Base-by-base conservation (phyloP, 2,329 filamentous ascomycete species). In the Fusarium tanahbumbuense region DNA sequence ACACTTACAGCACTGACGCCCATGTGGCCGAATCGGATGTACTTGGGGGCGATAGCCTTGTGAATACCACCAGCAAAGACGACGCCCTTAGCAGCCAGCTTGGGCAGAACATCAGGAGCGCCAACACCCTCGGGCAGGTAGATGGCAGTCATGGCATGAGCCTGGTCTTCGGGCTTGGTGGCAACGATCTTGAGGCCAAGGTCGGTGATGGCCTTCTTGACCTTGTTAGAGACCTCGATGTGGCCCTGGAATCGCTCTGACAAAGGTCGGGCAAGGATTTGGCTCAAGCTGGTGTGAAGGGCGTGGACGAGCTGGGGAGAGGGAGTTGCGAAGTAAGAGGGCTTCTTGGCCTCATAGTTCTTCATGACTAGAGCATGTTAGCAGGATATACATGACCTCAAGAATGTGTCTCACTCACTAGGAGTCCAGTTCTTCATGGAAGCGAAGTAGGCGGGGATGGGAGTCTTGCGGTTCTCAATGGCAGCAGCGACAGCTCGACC, bases 351-450 rank as follows among this genome's bases (percentile, higher is more conserved):
- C 84, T 99, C 96, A 82, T 99, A 99, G 84, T 98, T 98, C 84
- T 96, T 90, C 95, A 99, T 98, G 81, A 99, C 92, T 93, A 27
- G 16, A 18, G 13, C 20, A 23, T 22, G 62, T 77, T 55, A 77
- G 71, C 45, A 50, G 28, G 20, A 22, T 37, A 52, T 28, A 28
- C 22, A 25, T 20, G 8, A 16, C 25, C 8, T 20, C 8, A 11
- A 15, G 8, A 16, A 10, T 10, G 23, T 27, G 12, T 18, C 23
- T 60, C 60, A 81, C 88, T 76, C 85, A 93, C 91, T 96, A 48
- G 95, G 95, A 60, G 94, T 85, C 96, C 96, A 99, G 83, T 98
- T 98, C 86, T 94, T 94, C 86, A 98, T 93, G 15, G 93, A 97
- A 58, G 93, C 94, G 81, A 98, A 99, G 87, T 98, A 99, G 23